Conservation (phyloP, 2,329 filamentous ascomycete genomes). For the Colletotrichum godetiae region DNA sequence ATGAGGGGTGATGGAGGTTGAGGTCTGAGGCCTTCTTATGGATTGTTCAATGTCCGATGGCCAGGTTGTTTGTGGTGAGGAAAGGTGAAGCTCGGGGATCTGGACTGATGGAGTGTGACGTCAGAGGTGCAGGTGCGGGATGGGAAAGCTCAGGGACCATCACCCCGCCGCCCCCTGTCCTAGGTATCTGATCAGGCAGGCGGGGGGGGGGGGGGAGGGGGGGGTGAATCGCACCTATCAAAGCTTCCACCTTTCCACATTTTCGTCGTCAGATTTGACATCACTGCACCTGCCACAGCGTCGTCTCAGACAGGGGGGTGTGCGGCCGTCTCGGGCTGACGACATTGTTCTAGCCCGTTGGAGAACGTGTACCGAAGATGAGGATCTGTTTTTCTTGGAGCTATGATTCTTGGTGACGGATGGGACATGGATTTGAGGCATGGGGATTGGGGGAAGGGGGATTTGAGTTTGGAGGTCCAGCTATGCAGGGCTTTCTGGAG, state of each 20-base stretch:
- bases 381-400: background rate
- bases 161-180: background rate
- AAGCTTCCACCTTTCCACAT: background rate
- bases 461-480: background rate
- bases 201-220: background rate
- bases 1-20: background rate
- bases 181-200: conserved; percentile 7
- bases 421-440: background rate
- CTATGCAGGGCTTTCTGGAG: background rate
- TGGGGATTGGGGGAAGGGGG: background rate
- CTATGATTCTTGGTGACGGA: background rate
- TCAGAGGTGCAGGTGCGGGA: conserved; percentile 3
- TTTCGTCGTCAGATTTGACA: conserved; percentile 18
- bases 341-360: conserved; percentile 2
- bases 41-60: background rate
- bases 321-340: conserved; percentile 1
- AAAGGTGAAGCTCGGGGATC: background rate
- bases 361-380: background rate
- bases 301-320: background rate
- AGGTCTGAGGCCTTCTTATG: conserved; percentile 12
- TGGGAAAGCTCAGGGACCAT: background rate
- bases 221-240: conserved; percentile 26
- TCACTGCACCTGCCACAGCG: conserved; percentile 2
- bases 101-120: conserved; percentile 1
- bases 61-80: background rate